phyloP scores from a whole-genome alignment of 1,284 basidiomycete species.

The Fomitopsis betulina region DNA sequence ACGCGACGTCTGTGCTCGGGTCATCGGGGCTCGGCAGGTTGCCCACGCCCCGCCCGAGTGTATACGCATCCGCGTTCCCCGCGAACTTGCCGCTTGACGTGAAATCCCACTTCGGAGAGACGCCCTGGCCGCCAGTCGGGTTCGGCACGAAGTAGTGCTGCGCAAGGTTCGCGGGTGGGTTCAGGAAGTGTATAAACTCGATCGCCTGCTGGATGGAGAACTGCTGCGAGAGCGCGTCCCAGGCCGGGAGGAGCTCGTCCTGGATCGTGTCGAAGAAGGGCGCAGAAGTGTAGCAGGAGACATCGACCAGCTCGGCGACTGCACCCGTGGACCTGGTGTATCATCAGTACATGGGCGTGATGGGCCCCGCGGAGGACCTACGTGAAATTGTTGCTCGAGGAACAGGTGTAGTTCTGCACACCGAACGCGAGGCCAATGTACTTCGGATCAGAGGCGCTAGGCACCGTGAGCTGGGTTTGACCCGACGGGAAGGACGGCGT shows the following conservation, averaged over 20 bases:
- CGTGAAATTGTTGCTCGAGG: conserved; percentile 30
- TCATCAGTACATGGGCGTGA: neutral
- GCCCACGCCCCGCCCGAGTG: conserved; percentile 40
- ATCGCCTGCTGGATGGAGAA: conserved; percentile 35
- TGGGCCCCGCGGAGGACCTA: conserved; percentile 14
- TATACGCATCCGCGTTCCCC: conserved; percentile 43
- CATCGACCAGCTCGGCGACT: conserved; percentile 54
- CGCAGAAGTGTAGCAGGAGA: conserved; percentile 45
- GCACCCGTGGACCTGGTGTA: conserved; percentile 37
- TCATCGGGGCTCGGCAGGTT: conserved; percentile 42
- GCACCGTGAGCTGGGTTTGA: conserved; percentile 22
- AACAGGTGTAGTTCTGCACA: conserved; percentile 39
- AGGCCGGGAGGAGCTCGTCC: conserved; percentile 36
- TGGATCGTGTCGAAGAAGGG: conserved; percentile 37
- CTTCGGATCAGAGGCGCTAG: conserved; percentile 21
- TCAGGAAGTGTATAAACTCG: conserved; percentile 22
- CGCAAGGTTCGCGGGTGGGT: conserved; percentile 36
- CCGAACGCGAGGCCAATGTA: conserved; percentile 41
- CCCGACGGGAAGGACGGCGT: conserved; percentile 19
- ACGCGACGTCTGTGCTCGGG: conserved; percentile 43
- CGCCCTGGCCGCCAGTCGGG: conserved; percentile 36
- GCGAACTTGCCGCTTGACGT: conserved; percentile 31
- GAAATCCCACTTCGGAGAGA: conserved; percentile 57
- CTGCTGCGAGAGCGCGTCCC: conserved; percentile 27
- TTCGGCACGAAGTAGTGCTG: conserved; percentile 54